Base-by-base conservation (phyloP, 768 basidiomycete species). In the Tulasnella calospora region DNA sequence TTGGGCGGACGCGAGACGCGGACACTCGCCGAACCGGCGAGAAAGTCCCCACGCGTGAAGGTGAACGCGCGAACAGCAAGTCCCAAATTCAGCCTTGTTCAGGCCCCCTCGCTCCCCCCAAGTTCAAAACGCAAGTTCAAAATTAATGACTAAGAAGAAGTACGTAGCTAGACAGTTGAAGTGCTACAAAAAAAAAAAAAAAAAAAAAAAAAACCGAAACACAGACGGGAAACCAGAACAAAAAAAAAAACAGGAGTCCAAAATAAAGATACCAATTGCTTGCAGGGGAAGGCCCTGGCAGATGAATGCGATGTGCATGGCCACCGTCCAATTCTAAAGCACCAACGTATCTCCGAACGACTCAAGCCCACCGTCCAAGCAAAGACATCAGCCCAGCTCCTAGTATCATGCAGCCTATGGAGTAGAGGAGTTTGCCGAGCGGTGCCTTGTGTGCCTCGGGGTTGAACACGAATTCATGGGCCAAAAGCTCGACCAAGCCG, bases 381-480 rank as follows among this genome's bases (percentile, higher is more conserved):
- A 98, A 87, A 0, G 95, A 90, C 96, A 98, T 98, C n/a, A 98
- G 74, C 0, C 87, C 95, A 35, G 91, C 91, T 13, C 96, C 96
- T 12, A 91, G 79, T n/a, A 92, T 80, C 91, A 98, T 94, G 81
- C 90, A 91, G n/a, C 85, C 84, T 79, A 95, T 80, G 9, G 94
- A 91, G 80, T 93, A 97, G 0, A 87, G 84, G n/a, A 97, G 84
- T 81, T 90, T 90, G 36, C 84, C 82, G 75, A 89, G 89, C 7
- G 90, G 89, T 5, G 88, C 89, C n/a, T 89, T 86, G 83, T 92
- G 89, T 92, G 96, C 94, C 78, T 94, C 89, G 79, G 91, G 89
- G 86, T 90, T 95, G 85, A 97, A 95, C 55, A 99, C 82, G 85
- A 99, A 98, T 82, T 98, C 97, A 83, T 98, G 96, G 0, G 95